Evolutionary conservation across 305 asterid species (phyloP), one percentile per base, ranked within the genome.

Genomic region (Solanum aculeatissimum): DNA sequence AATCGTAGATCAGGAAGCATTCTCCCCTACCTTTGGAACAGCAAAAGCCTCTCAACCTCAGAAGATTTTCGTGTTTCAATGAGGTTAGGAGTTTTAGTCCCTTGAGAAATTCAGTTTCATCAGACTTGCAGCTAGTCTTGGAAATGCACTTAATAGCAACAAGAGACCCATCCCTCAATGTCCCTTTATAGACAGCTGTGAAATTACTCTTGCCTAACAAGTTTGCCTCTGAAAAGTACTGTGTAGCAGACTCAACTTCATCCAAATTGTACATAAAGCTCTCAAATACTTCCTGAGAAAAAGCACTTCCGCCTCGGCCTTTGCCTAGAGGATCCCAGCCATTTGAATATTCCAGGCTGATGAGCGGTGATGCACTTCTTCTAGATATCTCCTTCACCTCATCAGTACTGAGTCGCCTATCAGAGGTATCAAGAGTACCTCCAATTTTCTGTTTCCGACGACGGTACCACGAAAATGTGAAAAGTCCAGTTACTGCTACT

Each of bases 21-120:
- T 95, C 99, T 47, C 98, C 99, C 43, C 99, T 88, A 11, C 96
- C 97, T 86, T 93, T 95, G 1, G 99, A 97, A 84, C 98, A 95
- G 80, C 99, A 95, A 84, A 97, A 94, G 83, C 99, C 99, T 90
- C 98, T 91, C 90, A 95, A 85, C 90, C 94, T 92, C 85, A 91
- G 82, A 66, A 97, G 91, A 86, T 97, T 95, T 60, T 94, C 97
- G 38, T 97, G 98, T 63, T 89, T 94, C 92, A 97, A 85, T 3
- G 97, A 90, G 68, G 96, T 92, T 85, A 95, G 85, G 80, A 94
- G 83, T 80, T 93, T 94, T 86, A 97, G 85, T 13, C 99, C 99
- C 84, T 89, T 90, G 13, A 94, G 87, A 72, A 97, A 97, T 58
- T 95, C 98, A 7, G 89, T 69, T 85, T 95, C 99, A 82, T 97